Evolutionary conservation across 805 yeast species (phyloP).

Genomic region (Suhomyces sp.): DNA sequence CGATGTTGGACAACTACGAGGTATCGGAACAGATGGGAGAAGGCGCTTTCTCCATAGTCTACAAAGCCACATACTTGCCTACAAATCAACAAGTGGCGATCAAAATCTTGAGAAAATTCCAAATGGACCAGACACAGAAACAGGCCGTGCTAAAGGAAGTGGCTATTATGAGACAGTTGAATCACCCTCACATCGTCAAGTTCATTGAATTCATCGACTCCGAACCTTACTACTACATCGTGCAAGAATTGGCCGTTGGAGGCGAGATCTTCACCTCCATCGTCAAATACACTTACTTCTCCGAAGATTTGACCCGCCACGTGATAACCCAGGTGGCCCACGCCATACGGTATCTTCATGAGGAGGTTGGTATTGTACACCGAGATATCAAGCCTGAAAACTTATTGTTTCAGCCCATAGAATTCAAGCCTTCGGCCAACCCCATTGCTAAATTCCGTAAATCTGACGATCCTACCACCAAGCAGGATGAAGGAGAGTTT

Average conservation of each 20-base stretch:
- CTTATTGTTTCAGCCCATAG: slow-evolving; percentile 61
- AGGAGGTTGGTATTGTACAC: slow-evolving; percentile 74
- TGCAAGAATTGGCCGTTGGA: slow-evolving; percentile 72
- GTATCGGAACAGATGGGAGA: slow-evolving; percentile 62
- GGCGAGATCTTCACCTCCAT: slow-evolving; percentile 81
- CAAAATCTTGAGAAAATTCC: slow-evolving; percentile 64
- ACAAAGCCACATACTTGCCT: slow-evolving; percentile 48
- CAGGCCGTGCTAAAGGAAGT: slow-evolving; percentile 79
- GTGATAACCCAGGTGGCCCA: slow-evolving; percentile 60
- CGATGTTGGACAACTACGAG: slow-evolving; percentile 41
- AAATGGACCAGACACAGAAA: slow-evolving; percentile 58
- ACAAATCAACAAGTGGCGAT: slow-evolving; percentile 48
- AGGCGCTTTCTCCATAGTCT: slow-evolving; percentile 79
- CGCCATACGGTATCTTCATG: slow-evolving; percentile 68
- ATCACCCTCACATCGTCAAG: slow-evolving; percentile 61
- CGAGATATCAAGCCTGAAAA: slow-evolving; percentile 84
- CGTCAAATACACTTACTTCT: slow-evolving; percentile 71
- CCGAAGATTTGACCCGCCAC: slow-evolving; percentile 64
- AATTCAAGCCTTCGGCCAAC: slow-evolving; percentile 41
- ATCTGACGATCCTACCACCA: slow-evolving; percentile 66
- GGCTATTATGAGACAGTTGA: slow-evolving; percentile 64
- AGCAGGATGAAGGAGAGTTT: slow-evolving; percentile 87
- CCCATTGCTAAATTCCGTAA: slow-evolving; percentile 44
- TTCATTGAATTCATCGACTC: slow-evolving; percentile 67
- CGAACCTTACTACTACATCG: slow-evolving; percentile 57